Base-by-base conservation (phyloP, 2,329 filamentous ascomycete genomes). In the Cladophialophora chaetospira region DNA sequence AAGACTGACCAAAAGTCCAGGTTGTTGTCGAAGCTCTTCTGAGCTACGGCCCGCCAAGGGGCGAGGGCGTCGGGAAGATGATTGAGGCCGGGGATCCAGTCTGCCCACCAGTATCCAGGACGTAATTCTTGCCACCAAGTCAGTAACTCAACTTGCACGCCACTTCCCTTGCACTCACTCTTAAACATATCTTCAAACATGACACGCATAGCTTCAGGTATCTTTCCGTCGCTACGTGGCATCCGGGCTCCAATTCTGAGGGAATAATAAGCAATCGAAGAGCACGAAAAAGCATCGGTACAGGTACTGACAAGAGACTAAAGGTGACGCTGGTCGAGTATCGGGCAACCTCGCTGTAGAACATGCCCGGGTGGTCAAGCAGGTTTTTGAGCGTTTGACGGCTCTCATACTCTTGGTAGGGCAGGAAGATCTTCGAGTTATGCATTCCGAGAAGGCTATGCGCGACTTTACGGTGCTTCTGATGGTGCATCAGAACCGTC, bases 31-130 rank as follows among this genome's bases (percentile, higher is more conserved):
- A 43, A 44, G 15, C 40, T 46, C 23, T 45, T 28, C 4, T 31
- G 25, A 11, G 57, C 57, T 0, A 35, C 33, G n/a, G 47, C 51
- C 3, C 57, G n/a, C 68, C 68, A 74, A 5, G 67, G 68, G 1
- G 70, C 62, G 0, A 79, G 60, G 6, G 58, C 58, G 0, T 45
- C 53, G 0, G 77, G 77, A 1, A 80, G 66, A 25, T 65, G 15
- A 49, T 79, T 75, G 1, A 80, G 70, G 3, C 67, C 35, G 0
- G 77, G 77, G 26, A 79, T 66, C 0, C 70, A 66, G 56, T 80
- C 77, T 1, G 77, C 74, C 1, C 78, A 68, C 67, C 46, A 68
- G 36, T 49, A 36, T 2, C 57, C 53, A 4, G 53, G 57, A 15
- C 53, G 47, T 19, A 56, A 43, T 36, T 43, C 47, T 53, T 17